Evolutionary conservation across 306 rosid species (phyloP).

Genomic region (Quercus dentata): DNA sequence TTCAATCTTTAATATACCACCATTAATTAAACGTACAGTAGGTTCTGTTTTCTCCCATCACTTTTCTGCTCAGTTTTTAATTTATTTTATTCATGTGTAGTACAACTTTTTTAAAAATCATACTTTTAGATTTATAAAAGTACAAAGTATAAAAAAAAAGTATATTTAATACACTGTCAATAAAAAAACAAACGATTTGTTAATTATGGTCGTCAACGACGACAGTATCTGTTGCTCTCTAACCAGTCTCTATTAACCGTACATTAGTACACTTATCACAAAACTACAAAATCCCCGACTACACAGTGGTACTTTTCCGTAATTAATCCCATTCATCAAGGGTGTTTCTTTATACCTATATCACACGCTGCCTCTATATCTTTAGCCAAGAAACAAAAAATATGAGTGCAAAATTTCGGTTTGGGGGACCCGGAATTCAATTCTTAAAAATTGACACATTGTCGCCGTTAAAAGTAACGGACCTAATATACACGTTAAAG

Average conservation of each 20-base stretch:
- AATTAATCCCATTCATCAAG: neutral
- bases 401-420: slow-evolving; percentile 2
- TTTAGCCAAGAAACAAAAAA: neutral
- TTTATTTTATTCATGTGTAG: no score
- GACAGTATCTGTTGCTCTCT: neutral
- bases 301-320: neutral
- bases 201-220: neutral
- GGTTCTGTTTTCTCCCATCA: no score
- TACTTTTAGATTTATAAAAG: no score
- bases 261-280: neutral
- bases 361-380: slow-evolving; percentile 10
- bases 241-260: neutral
- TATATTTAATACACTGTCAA: no score
- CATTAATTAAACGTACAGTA: no score
- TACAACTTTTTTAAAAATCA: no score
- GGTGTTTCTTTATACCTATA: slow-evolving; percentile 16
- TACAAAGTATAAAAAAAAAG: no score
- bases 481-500: slow-evolving; percentile 6
- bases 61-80: no score
- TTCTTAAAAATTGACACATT: neutral
- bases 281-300: neutral
- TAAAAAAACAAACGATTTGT: no score
- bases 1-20: no score
- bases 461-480: slow-evolving; percentile 23
- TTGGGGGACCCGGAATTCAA: slow-evolving; percentile 12